Conservation (phyloP, 108 stramenopile species). For the Craspedostauros australis region DNA sequence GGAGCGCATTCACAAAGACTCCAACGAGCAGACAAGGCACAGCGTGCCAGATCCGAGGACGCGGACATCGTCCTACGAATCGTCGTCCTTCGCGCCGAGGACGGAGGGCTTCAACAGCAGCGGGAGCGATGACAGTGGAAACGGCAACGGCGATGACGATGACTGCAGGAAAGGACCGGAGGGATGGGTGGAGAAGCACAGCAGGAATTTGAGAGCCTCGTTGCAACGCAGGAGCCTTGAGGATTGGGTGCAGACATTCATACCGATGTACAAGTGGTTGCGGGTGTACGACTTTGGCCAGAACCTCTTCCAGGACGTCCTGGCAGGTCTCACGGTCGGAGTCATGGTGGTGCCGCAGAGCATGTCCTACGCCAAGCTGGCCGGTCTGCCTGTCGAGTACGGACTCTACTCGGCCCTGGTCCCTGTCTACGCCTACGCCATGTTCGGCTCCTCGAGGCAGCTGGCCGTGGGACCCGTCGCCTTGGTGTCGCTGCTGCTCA, state of each 20-base stretch:
- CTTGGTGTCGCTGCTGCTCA: conserved; percentile 47
- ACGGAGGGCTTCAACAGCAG: too few relatives aligned
- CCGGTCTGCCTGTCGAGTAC: conserved; percentile 77
- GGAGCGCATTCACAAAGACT: conserved; percentile 2
- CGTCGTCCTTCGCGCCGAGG: too few relatives aligned
- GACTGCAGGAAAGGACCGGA: background rate
- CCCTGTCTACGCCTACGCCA: conserved; percentile 65
- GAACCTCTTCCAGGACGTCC: conserved; percentile 21
- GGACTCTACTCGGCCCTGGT: conserved; percentile 81
- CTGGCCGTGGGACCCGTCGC: conserved; percentile 86
- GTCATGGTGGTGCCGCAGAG: conserved; percentile 87
- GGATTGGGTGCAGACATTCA: conserved; percentile 9
- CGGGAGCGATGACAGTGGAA: background rate
- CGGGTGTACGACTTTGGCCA: conserved; percentile 13
- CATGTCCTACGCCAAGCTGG: conserved; percentile 85
- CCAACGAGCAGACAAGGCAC: background rate
- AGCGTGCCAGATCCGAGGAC: background rate
- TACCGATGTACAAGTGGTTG: conserved; percentile 24
- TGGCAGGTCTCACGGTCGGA: conserved; percentile 69
- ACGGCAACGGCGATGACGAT: background rate
- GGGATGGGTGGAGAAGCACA: conserved; percentile 1
- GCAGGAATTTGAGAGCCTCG: background rate
- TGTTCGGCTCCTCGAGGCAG: conserved; percentile 77
- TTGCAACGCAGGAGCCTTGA: background rate
- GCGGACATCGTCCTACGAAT: background rate